phyloP scores from a whole-genome alignment of 805 yeast genomes.

The Spathaspora passalidarum region DNA sequence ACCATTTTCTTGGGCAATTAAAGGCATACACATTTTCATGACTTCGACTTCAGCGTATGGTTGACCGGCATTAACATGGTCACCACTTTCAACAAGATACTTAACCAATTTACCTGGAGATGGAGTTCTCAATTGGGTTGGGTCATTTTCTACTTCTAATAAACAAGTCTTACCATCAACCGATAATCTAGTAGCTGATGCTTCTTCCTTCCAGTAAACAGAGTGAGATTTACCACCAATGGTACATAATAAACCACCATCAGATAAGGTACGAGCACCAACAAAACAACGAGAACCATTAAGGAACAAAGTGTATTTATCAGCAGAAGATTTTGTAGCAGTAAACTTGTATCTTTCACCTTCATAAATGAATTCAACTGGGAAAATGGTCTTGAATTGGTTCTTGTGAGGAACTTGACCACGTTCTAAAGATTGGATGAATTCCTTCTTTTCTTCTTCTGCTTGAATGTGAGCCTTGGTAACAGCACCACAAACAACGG shows the following conservation, averaged over 20 bases:
- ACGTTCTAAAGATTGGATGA: slow-evolving; percentile 74
- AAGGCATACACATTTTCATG: slow-evolving; percentile 99
- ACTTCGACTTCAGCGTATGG: slow-evolving; percentile 98
- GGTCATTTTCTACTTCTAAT: slow-evolving; percentile 94
- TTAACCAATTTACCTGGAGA: slow-evolving; percentile 98
- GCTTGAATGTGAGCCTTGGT: slow-evolving; percentile 88
- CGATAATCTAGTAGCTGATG: slow-evolving; percentile 88
- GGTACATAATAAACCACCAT: slow-evolving; percentile 88
- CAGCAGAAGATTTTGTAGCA: slow-evolving; percentile 87
- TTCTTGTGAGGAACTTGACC: slow-evolving; percentile 93
- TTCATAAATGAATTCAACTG: slow-evolving; percentile 93
- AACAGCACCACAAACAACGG: slow-evolving; percentile 96
- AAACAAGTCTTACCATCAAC: slow-evolving; percentile 94
- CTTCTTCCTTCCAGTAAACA: slow-evolving; percentile 97
- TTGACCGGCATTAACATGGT: slow-evolving; percentile 86
- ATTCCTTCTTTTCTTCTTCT: slow-evolving; percentile 66
- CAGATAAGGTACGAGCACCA: slow-evolving; percentile 84
- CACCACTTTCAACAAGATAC: slow-evolving; percentile 92
- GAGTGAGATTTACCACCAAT: slow-evolving; percentile 92
- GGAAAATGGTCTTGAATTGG: slow-evolving; percentile 80
- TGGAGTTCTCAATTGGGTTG: slow-evolving; percentile 97
- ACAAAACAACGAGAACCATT: slow-evolving; percentile 91
- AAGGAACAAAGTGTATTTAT: slow-evolving; percentile 81
- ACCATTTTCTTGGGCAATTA: slow-evolving; percentile 92
- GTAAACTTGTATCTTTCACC: slow-evolving; percentile 92